Evolutionary conservation across 768 basidiomycete species (phyloP).

Genomic region (Kwoniella europaea): DNA sequence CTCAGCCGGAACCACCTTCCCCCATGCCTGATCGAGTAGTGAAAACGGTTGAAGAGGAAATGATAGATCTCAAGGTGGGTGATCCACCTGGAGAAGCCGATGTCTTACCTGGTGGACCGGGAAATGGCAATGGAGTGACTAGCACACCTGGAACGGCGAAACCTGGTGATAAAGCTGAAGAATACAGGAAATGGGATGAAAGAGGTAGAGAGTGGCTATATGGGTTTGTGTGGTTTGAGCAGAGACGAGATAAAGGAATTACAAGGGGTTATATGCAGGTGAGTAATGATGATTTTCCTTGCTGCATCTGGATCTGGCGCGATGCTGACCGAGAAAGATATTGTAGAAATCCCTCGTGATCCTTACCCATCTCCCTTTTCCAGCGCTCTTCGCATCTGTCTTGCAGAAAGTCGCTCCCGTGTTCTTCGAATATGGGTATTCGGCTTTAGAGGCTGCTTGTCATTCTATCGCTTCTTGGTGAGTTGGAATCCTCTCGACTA

Average conservation of each 20-base stretch:
- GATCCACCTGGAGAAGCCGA: slow-evolving; percentile 27
- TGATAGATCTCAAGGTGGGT: slow-evolving; percentile 17
- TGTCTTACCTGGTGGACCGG: slow-evolving; percentile 16
- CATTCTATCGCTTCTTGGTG: slow-evolving; percentile 85
- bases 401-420: slow-evolving; percentile 75
- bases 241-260: slow-evolving; percentile 52
- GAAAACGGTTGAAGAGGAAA: slow-evolving; percentile 31
- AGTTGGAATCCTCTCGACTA: no score
- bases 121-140: neutral
- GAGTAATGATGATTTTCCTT: no score
- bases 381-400: slow-evolving; percentile 74
- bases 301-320: no score
- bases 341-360: slow-evolving; percentile 85
- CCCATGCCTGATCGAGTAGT: slow-evolving; percentile 44
- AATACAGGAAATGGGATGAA: slow-evolving; percentile 57
- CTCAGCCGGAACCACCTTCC: slow-evolving; percentile 49
- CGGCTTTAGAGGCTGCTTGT: slow-evolving; percentile 84
- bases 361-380: slow-evolving; percentile 77
- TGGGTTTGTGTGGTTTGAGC: slow-evolving; percentile 58
- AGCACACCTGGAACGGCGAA: slow-evolving; percentile 14
- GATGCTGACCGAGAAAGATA: no score
- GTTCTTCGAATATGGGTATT: slow-evolving; percentile 67
- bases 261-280: slow-evolving; percentile 58
- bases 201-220: slow-evolving; percentile 57
- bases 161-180: slow-evolving; percentile 45